Conservation (phyloP, 2,329 filamentous ascomycete species). For the Apiospora marii region DNA sequence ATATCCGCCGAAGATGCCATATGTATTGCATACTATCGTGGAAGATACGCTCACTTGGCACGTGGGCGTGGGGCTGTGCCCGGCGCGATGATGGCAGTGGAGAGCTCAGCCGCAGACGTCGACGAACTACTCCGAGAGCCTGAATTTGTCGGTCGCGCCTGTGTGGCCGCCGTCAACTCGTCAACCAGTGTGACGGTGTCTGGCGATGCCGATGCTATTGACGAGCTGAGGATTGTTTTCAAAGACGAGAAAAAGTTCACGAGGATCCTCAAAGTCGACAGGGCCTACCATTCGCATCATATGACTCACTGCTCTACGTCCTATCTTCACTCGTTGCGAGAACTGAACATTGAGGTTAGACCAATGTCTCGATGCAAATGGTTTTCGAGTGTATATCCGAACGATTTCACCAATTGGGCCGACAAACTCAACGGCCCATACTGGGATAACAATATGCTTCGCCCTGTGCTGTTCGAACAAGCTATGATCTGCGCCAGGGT, state of each 20-base stretch:
- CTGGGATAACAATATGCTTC: constrained; percentile 5
- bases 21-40: constrained; percentile 40
- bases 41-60: background rate
- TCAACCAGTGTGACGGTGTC: constrained; percentile 30
- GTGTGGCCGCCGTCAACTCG: constrained; percentile 32
- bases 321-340: too few relatives aligned
- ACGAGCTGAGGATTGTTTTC: constrained; percentile 18
- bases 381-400: too few relatives aligned
- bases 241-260: constrained; percentile 26
- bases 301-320: constrained; percentile 27
- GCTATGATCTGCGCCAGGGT: background rate
- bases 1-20: constrained; percentile 43
- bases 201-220: constrained; percentile 31
- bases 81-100: constrained; percentile 45
- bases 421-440: too few relatives aligned
- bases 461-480: constrained; percentile 21
- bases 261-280: constrained; percentile 28
- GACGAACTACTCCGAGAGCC: constrained; percentile 22
- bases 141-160: constrained; percentile 29
- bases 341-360: too few relatives aligned
- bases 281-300: constrained; percentile 32
- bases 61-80: background rate
- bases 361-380: too few relatives aligned
- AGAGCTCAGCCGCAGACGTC: constrained; percentile 36
- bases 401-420: too few relatives aligned